Evolutionary conservation across 2,329 filamentous ascomycete species (phyloP).

Genomic region (Aschersonia sp.): DNA sequence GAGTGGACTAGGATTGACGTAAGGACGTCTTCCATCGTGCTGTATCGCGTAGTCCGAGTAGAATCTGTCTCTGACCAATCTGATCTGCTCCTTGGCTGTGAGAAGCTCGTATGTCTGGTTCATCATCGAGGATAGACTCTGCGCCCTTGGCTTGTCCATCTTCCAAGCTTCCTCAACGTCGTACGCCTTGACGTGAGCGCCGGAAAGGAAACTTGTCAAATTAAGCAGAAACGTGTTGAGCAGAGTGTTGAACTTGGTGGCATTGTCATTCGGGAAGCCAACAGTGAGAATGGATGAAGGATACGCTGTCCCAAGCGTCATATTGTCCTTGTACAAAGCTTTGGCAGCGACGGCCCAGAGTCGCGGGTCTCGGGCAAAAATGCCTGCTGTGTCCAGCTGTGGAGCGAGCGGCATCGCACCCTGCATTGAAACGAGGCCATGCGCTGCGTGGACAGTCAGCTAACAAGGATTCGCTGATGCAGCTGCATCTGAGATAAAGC

Average conservation of each 20-base stretch:
- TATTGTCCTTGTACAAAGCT: constrained; percentile 17
- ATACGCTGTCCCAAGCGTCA: constrained; percentile 14
- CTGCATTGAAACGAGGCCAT: constrained; percentile 22
- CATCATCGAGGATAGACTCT: constrained; percentile 11
- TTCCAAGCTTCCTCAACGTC: constrained; percentile 1
- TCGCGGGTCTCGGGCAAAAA: constrained; percentile 21
- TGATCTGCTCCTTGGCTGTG: constrained; percentile 20
- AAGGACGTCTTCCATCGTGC: constrained; percentile 17
- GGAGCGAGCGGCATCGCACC: constrained; percentile 24
- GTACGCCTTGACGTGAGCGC: background rate
- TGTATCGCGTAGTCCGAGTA: constrained; percentile 17
- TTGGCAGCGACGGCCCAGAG: constrained; percentile 18
- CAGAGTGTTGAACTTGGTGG: constrained; percentile 4
- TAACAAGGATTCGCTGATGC: constrained; percentile 2
- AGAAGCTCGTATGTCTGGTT: constrained; percentile 19
- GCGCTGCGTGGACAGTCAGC: constrained; percentile 6
- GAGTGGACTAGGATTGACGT: constrained; percentile 20
- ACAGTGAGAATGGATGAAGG: constrained; percentile 16
- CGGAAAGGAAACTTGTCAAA: background rate
- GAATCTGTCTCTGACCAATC: constrained; percentile 19
- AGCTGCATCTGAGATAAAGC: background rate
- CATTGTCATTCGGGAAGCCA: constrained; percentile 10
- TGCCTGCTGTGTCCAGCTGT: constrained; percentile 26
- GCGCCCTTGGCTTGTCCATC: background rate
- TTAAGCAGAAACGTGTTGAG: background rate